These are phyloP conservation scores for Leptographium galeiforme DNA, from an alignment of 2,329 filamentous ascomycete genomes.

Conservation along the genomic window DNA sequence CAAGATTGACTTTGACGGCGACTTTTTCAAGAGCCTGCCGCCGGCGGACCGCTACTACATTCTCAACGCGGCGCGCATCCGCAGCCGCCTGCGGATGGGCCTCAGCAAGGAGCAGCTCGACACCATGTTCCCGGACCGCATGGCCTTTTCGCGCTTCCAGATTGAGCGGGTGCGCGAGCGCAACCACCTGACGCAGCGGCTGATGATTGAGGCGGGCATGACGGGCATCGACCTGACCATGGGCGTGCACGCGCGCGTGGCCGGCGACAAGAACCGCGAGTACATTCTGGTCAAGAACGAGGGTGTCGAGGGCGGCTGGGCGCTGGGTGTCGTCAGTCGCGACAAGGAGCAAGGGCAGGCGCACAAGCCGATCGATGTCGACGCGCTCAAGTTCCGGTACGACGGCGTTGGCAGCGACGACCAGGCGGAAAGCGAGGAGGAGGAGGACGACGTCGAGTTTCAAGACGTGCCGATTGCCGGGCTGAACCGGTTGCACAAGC, in stretches of 20 bases:
- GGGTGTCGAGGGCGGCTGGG: slow-evolving; percentile 90
- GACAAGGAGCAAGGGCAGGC: slow-evolving; percentile 66
- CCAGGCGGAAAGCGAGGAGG: slow-evolving; percentile 53
- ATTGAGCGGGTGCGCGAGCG: slow-evolving; percentile 87
- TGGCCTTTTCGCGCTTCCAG: slow-evolving; percentile 94
- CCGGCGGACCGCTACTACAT: slow-evolving; percentile 93
- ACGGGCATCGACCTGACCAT: slow-evolving; percentile 60
- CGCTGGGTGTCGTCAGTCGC: slow-evolving; percentile 80
- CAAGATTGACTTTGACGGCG: slow-evolving; percentile 94
- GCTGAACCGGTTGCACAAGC: slow-evolving; percentile 46
- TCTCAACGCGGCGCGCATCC: slow-evolving; percentile 77
- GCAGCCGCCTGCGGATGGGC: slow-evolving; percentile 86
- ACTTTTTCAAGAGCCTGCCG: slow-evolving; percentile 88
- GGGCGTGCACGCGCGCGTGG: slow-evolving; percentile 52
- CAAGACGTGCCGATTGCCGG: slow-evolving; percentile 90
- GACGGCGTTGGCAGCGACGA: slow-evolving; percentile 26
- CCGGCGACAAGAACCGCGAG: slow-evolving; percentile 78
- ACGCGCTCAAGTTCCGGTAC: slow-evolving; percentile 47
- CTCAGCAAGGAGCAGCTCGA: slow-evolving; percentile 93
- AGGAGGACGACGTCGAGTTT: slow-evolving; percentile 62
- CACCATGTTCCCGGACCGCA: slow-evolving; percentile 90
- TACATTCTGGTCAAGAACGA: slow-evolving; percentile 96
- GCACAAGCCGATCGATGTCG: slow-evolving; percentile 86
- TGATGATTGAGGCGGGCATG: slow-evolving; percentile 94
- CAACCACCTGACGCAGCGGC: slow-evolving; percentile 83